Conservation (phyloP, 352 stramenopile genomes). For the Globisporangium polare region DNA sequence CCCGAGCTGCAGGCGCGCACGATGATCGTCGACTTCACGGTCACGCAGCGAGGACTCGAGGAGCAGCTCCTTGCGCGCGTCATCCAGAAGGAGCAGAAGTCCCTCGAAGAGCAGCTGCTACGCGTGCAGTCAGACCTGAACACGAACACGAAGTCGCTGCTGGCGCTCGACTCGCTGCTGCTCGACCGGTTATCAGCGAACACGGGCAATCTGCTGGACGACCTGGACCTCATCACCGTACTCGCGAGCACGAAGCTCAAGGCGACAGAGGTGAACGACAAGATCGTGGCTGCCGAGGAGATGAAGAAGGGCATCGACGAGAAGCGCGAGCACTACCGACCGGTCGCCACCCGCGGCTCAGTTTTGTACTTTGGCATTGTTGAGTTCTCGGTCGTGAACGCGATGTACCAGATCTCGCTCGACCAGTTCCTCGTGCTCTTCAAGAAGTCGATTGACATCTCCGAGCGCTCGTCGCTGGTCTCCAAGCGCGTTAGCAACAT, state of each 20-base stretch:
- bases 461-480: slow-evolving; percentile 70
- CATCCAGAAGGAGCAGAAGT: slow-evolving; percentile 89
- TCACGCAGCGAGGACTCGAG: slow-evolving; percentile 88
- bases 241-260: slow-evolving; percentile 89
- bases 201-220: slow-evolving; percentile 85
- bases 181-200: slow-evolving; percentile 86
- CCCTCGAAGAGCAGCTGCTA: slow-evolving; percentile 87
- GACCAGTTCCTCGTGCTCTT: slow-evolving; percentile 90
- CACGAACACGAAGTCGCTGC: slow-evolving; percentile 84
- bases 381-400: slow-evolving; percentile 84
- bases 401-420: slow-evolving; percentile 90
- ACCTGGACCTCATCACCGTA: slow-evolving; percentile 82
- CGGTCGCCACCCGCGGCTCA: slow-evolving; percentile 80
- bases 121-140: slow-evolving; percentile 83
- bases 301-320: slow-evolving; percentile 89
- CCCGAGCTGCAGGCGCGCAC: slow-evolving; percentile 65
- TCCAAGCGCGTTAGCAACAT: slow-evolving; percentile 88
- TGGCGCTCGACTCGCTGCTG: slow-evolving; percentile 80
- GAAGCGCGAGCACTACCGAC: slow-evolving; percentile 89
- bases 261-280: slow-evolving; percentile 88
- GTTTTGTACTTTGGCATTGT: slow-evolving; percentile 91
- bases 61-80: slow-evolving; percentile 90
- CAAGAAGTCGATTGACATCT: slow-evolving; percentile 73
- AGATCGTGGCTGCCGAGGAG: slow-evolving; percentile 83
- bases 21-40: slow-evolving; percentile 88